Conservation (phyloP, 768 basidiomycete genomes). For the Calocybe gangraenosa region DNA sequence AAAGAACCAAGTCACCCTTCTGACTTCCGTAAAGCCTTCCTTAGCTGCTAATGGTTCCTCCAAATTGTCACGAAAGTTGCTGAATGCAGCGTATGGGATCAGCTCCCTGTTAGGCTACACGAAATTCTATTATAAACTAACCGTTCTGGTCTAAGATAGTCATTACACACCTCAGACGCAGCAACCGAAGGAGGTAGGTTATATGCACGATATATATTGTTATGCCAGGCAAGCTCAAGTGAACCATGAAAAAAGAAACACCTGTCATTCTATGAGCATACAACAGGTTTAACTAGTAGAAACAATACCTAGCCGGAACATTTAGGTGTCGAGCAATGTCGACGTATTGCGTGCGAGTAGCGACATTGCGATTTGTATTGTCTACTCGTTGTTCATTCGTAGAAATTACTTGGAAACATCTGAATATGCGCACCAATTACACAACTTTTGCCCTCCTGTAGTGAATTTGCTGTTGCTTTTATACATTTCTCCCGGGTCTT, state of each 20-base stretch:
- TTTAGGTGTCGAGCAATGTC: conserved; percentile 54
- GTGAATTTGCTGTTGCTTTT: conserved; percentile 50
- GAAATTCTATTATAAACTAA: not conserved
- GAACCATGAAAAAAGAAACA: conserved; percentile 76
- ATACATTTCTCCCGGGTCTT: conserved; percentile 75
- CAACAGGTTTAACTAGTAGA: not conserved
- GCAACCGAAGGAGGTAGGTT: conserved; percentile 45
- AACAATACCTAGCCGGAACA: conserved; percentile 53
- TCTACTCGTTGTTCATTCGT: no score
- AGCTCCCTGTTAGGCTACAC: conserved; percentile 44
- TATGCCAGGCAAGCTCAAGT: conserved; percentile 86
- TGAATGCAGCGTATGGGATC: conserved; percentile 58
- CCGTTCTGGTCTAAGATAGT: not conserved
- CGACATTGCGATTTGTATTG: conserved; percentile 82
- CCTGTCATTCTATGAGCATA: conserved; percentile 28
- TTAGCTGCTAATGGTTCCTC: conserved; percentile 57
- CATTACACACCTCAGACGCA: conserved; percentile 33
- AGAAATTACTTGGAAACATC: not conserved
- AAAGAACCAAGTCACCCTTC: conserved; percentile 76
- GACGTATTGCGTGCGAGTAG: conserved; percentile 70
- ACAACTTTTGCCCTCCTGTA: conserved; percentile 57
- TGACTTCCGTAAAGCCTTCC: conserved; percentile 80
- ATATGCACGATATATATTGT: conserved; percentile 84
- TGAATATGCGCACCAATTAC: conserved; percentile 61
- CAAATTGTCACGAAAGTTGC: conserved; percentile 51